These are phyloP conservation scores for Solioccasus polychromus DNA, from an alignment of 768 basidiomycete species.

Conservation along the genomic window DNA sequence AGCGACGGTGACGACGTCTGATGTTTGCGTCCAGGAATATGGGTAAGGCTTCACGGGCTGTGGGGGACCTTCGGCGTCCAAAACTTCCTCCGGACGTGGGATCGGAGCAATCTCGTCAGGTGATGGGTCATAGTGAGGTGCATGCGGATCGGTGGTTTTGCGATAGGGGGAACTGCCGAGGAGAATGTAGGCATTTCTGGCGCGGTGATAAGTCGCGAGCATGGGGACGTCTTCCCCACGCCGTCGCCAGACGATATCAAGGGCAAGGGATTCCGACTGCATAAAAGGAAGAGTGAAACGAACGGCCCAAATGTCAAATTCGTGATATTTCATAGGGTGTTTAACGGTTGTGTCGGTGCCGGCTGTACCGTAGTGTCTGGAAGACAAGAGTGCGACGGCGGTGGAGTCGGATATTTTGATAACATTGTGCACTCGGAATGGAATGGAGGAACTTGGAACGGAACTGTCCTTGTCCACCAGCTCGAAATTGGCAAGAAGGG, in stretches of 20 bases:
- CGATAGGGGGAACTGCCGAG: slow-evolving; percentile 58
- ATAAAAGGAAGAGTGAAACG: slow-evolving; percentile 45
- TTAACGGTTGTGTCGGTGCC: slow-evolving; percentile 17
- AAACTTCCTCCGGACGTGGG: slow-evolving; percentile 57
- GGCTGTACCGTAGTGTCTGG: slow-evolving; percentile 43
- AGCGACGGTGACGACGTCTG: slow-evolving; percentile 78
- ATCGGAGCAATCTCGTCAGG: slow-evolving; percentile 68
- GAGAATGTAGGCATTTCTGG: slow-evolving; percentile 49
- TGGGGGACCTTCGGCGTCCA: slow-evolving; percentile 38
- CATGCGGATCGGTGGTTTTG: slow-evolving; percentile 32
- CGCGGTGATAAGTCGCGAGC: slow-evolving; percentile 46
- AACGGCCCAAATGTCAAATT: slow-evolving; percentile 68
- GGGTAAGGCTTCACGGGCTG: slow-evolving; percentile 59
- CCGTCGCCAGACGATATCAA: slow-evolving; percentile 68
- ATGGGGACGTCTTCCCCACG: slow-evolving; percentile 71
- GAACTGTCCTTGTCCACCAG: slow-evolving; percentile 28
- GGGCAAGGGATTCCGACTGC: slow-evolving; percentile 28
- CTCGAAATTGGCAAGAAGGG: slow-evolving; percentile 52
- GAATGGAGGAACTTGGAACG: slow-evolving; percentile 26
- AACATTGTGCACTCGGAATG: slow-evolving; percentile 41
- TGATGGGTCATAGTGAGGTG: slow-evolving; percentile 51
- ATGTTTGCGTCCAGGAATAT: slow-evolving; percentile 91
- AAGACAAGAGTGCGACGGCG: slow-evolving; percentile 55
- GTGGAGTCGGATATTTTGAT: slow-evolving; percentile 34
- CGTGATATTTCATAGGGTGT: slow-evolving; percentile 29